These are phyloP conservation scores for Dictyostelium intermedium DNA, from an alignment of 78 protist genomes.

Conservation along the genomic window DNA sequence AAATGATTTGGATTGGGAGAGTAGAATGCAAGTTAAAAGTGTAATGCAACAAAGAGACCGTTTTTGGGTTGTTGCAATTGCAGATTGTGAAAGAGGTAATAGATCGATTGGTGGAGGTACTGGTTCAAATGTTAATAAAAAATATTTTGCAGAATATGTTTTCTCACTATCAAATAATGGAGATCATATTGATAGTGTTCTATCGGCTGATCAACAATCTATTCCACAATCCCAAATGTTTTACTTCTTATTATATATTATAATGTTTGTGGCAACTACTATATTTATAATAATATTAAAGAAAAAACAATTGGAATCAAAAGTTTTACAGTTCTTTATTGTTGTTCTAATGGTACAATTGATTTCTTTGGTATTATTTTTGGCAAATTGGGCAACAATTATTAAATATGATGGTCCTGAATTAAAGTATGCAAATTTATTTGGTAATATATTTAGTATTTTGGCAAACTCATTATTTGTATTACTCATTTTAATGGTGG, in stretches of 20 bases:
- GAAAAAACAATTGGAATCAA: constrained; percentile 19
- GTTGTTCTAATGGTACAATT: neutral
- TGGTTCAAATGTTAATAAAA: neutral
- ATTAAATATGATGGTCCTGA: neutral
- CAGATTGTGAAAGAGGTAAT: constrained; percentile 15
- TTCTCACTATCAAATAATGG: constrained; percentile 19
- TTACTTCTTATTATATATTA: neutral
- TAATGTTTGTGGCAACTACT: neutral
- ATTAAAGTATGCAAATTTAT: neutral
- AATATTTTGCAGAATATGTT: neutral
- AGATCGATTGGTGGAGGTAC: neutral
- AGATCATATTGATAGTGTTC: constrained; percentile 23
- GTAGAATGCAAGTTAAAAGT: neutral
- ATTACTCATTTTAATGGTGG: constrained; percentile 27
- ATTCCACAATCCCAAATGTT: constrained; percentile 56
- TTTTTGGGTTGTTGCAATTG: constrained; percentile 54
- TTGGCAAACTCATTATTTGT: constrained; percentile 7
- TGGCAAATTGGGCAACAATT: constrained; percentile 17
- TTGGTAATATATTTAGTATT: constrained; percentile 22
- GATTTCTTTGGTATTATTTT: neutral
- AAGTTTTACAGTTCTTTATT: neutral
- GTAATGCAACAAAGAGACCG: constrained; percentile 43
- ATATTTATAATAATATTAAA: neutral
- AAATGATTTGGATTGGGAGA: neutral
- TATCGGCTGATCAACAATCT: constrained; percentile 59